Evolutionary conservation across 2,329 filamentous ascomycete genomes (phyloP), one percentile per base, ranked within the genome.

Genomic region (Aspergillus sp.): DNA sequence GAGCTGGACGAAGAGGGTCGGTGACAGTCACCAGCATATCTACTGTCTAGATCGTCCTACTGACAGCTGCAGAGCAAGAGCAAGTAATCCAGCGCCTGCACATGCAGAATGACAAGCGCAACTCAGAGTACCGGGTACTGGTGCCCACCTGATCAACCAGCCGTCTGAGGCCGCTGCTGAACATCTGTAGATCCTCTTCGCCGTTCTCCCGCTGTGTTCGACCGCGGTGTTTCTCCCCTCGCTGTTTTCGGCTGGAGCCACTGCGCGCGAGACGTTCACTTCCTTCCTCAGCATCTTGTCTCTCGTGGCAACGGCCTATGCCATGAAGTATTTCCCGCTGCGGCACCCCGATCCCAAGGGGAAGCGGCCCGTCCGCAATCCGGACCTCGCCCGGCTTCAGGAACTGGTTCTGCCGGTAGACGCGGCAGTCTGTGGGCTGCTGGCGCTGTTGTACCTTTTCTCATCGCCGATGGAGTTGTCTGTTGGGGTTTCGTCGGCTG

Each of bases 1-100:
- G 82, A 85, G 50, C 77, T 94, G 55, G 90, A 94, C 68, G 88
- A 92, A 72, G 81, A 92, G 80, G 87, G 87, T 87, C 68, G 48
- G 58, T 48, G n/a, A n/a, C 52, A 45, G 29, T 25, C 32, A 41
- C 16, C 17, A n/a, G 9, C 17, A 10, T n/a, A 16, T 10, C 40
- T n/a, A 53, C 58, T 36, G 52, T 45, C 40, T 21, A 45, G 16
- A 25, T 31, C 14, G 11, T 21, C 29, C 45, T 19, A 23, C 47
- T 54, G 13, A 54, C 31, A 34, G 41, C 20, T 48, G 36, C 56
- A 74, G 71, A 77, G 55, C 75, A 77, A 56, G 74, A 77, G 47
- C 64, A 58, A 9, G 53, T 76, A 9, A 76, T 77, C 36, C 56
- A 66, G 46, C 58, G 65, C 45, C 53, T 77, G 21, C 65, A 67